These are phyloP conservation scores for Hemisphaericaspora subhashii DNA, from an alignment of 1,139 yeast genomes.

Conservation along the genomic window DNA sequence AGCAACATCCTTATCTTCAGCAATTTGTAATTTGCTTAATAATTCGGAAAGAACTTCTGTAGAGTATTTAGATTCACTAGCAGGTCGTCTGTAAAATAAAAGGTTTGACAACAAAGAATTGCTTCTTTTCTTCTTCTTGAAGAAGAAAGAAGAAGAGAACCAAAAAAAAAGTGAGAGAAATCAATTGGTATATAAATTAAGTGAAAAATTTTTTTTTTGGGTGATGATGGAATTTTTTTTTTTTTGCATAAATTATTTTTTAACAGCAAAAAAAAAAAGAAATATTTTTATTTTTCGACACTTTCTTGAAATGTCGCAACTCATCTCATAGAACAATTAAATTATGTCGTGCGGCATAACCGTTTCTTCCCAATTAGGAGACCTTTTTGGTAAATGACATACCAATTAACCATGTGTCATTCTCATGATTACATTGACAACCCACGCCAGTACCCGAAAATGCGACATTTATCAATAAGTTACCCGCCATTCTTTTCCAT, in stretches of 20 bases:
- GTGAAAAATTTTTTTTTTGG: too few species aligned
- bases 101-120: too few species aligned
- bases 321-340: background rate
- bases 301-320: background rate
- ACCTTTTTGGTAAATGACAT: background rate
- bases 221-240: conserved; percentile 6
- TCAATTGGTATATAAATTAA: background rate
- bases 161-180: conserved; percentile 1
- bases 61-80: conserved; percentile 64
- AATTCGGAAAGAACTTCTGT: conserved; percentile 89
- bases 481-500: too few species aligned
- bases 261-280: conserved; percentile 1
- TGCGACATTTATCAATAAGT: too few species aligned
- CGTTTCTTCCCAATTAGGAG: background rate
- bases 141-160: conserved; percentile 7
- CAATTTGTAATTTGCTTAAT: conserved; percentile 88
- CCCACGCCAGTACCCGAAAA: too few species aligned
- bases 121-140: too few species aligned
- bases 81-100: too few species aligned
- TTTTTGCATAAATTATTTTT: background rate
- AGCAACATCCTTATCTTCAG: conserved; percentile 86
- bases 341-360: conserved; percentile 1
- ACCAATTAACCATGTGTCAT: background rate
- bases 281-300: background rate
- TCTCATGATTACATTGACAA: background rate